phyloP scores from a whole-genome alignment of 2,329 filamentous ascomycete species.

The Epichloe gansuensis region DNA sequence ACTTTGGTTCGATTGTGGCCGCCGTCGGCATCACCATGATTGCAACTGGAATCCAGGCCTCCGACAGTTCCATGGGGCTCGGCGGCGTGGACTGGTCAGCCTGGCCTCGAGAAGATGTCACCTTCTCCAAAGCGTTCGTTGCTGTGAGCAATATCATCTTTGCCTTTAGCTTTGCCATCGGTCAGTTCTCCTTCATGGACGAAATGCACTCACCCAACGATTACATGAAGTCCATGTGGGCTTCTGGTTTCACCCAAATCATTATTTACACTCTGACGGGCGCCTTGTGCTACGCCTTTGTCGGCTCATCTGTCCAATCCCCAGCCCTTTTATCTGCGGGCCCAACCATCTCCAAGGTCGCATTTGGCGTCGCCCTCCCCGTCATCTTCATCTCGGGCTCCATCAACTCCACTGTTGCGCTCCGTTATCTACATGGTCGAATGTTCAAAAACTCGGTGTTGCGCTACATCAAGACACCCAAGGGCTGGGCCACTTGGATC shows the following conservation, averaged over 20 bases:
- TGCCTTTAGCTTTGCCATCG: constrained; percentile 48
- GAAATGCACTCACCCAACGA: constrained; percentile 38
- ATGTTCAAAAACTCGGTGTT: constrained; percentile 29
- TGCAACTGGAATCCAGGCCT: constrained; percentile 40
- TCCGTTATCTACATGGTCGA: constrained; percentile 34
- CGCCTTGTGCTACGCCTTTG: constrained; percentile 57
- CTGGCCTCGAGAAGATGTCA: constrained; percentile 32
- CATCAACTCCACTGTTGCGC: constrained; percentile 45
- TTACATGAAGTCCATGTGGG: constrained; percentile 42
- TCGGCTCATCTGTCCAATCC: constrained; percentile 48
- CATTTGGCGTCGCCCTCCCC: constrained; percentile 57
- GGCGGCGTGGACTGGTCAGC: constrained; percentile 27
- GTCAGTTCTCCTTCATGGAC: constrained; percentile 41
- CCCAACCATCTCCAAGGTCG: constrained; percentile 47
- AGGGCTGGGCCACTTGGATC: constrained; percentile 43
- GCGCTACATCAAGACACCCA: constrained; percentile 35
- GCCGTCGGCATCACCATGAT: constrained; percentile 58
- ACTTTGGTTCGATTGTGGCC: constrained; percentile 49
- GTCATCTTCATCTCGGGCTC: constrained; percentile 66
- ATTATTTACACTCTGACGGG: constrained; percentile 55
- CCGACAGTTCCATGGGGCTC: constrained; percentile 17
- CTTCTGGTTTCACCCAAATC: constrained; percentile 51
- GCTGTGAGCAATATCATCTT: constrained; percentile 58
- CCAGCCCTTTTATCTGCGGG: constrained; percentile 58
- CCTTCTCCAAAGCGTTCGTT: constrained; percentile 44